A percentile compares a stretch with the other conserved stretches of the same genome.
Conservation (phyloP, 169 alveolate species). For the Cytauxzoon felis region DNA sequence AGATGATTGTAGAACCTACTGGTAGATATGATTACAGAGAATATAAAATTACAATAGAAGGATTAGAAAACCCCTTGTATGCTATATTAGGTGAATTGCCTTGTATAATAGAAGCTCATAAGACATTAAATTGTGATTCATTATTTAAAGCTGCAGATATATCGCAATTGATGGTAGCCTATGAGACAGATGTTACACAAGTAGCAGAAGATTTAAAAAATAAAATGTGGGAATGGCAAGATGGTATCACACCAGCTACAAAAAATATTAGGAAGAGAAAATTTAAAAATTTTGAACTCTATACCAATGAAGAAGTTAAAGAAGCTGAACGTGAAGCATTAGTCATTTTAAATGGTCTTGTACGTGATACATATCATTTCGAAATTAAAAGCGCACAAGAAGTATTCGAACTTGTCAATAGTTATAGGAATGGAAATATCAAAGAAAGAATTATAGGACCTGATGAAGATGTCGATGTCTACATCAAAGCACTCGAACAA, state of each 20-base stretch:
- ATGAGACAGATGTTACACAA: constrained; percentile 57
- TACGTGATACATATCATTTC: constrained; percentile 62
- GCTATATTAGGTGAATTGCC: constrained; percentile 82
- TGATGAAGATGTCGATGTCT: constrained; percentile 50
- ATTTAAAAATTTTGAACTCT: constrained; percentile 73
- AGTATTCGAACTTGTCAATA: constrained; percentile 46
- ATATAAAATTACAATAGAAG: constrained; percentile 27
- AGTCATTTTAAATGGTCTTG: constrained; percentile 36
- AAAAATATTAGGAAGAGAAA: constrained; percentile 74
- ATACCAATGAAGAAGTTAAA: constrained; percentile 72
- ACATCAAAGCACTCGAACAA: constrained; percentile 47
- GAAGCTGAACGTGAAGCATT: constrained; percentile 76
- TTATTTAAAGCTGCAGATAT: constrained; percentile 78
- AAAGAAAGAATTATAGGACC: constrained; percentile 62
- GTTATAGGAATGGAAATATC: constrained; percentile 47
- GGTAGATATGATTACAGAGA: constrained; percentile 61
- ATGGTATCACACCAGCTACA: constrained; percentile 81
- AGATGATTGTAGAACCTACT: constrained; percentile 42
- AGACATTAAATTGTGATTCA: constrained; percentile 78
- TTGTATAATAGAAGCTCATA: constrained; percentile 78
- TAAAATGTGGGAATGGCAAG: constrained; percentile 83
- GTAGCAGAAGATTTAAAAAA: constrained; percentile 53
- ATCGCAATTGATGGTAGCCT: constrained; percentile 72
- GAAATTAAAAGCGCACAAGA: constrained; percentile 62
- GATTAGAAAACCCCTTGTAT: constrained; percentile 29